Evolutionary conservation across 164 flowering plant species (phyloP).

Genomic region (Piper betle): DNA sequence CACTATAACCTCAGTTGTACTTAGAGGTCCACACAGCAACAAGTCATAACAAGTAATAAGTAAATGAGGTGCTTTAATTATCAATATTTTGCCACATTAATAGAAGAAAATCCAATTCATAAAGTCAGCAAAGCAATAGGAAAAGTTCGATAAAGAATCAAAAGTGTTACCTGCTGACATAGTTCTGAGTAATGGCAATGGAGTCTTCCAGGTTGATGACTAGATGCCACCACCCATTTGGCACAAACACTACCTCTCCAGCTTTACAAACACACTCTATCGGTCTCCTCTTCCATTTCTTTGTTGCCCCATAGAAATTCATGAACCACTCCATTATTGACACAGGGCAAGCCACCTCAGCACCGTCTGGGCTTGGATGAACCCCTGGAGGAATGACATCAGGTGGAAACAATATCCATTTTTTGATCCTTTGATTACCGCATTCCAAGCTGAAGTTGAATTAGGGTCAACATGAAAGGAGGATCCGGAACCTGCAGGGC

Average conservation of each 20-base stretch:
- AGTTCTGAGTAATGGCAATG: constrained; percentile 92
- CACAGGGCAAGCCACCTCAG: constrained; percentile 97
- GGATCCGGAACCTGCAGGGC: constrained; percentile 85
- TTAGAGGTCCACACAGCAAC: too few relatives aligned
- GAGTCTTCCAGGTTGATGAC: constrained; percentile 97
- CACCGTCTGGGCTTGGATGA: constrained; percentile 94
- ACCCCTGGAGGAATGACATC: constrained; percentile 94
- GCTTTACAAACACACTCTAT: constrained; percentile 89
- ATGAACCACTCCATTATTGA: constrained; percentile 97
- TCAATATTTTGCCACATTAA: not conserved
- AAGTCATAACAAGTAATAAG: too few relatives aligned
- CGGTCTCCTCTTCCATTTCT: constrained; percentile 62
- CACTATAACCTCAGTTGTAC: too few relatives aligned
- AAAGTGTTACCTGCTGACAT: constrained; percentile 68
- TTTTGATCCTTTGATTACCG: constrained; percentile 87
- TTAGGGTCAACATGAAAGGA: constrained; percentile 94
- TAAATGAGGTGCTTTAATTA: too few relatives aligned
- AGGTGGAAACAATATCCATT: constrained; percentile 94
- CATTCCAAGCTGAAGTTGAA: constrained; percentile 99
- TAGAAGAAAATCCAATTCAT: not conserved
- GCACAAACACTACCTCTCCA: constrained; percentile 92
- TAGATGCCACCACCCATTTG: constrained; percentile 99
- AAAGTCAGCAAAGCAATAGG: not conserved
- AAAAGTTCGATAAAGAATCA: not conserved
- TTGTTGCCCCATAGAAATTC: constrained; percentile 83